A percentile compares a stretch with the other conserved stretches of the same genome.
These are phyloP conservation scores for Aspergillus neotritici DNA, from an alignment of 2,329 filamentous ascomycete species.

Conservation along the genomic window DNA sequence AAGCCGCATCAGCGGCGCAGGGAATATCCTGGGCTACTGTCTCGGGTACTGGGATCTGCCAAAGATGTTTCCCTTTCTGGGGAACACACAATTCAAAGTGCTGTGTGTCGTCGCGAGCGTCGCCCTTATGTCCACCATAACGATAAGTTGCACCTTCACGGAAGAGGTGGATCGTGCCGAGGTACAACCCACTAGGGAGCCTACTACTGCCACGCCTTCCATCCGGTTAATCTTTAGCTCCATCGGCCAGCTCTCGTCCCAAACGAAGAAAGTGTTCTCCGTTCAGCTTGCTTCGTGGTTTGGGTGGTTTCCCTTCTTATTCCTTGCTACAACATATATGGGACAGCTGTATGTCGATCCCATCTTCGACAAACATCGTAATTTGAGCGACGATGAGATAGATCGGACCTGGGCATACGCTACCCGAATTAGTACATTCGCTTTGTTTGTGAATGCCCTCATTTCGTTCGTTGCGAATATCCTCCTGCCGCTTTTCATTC, in stretches of 20 bases:
- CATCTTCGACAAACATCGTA: constrained; percentile 65
- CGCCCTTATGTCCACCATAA: constrained; percentile 63
- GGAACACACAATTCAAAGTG: constrained; percentile 83
- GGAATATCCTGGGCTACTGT: constrained; percentile 84
- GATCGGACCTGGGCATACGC: constrained; percentile 74
- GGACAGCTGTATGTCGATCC: constrained; percentile 87
- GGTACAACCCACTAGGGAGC: constrained; percentile 53
- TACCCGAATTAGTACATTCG: constrained; percentile 80
- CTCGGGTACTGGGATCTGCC: constrained; percentile 79
- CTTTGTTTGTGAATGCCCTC: constrained; percentile 78
- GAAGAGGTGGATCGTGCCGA: constrained; percentile 75
- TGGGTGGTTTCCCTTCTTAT: constrained; percentile 89
- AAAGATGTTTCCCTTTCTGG: constrained; percentile 67
- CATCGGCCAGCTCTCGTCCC: constrained; percentile 69
- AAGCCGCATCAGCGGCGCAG: constrained; percentile 73
- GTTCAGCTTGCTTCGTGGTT: constrained; percentile 85
- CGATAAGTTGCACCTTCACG: constrained; percentile 63
- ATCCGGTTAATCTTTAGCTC: constrained; percentile 71
- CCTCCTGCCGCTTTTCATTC: constrained; percentile 76
- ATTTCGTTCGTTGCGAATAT: constrained; percentile 77
- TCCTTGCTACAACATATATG: constrained; percentile 89
- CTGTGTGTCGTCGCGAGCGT: constrained; percentile 82
- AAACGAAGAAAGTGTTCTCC: constrained; percentile 72
- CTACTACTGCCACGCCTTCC: constrained; percentile 65
- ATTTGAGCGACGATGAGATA: constrained; percentile 69